A percentile compares a stretch with the other conserved stretches of the same genome.
Conservation (phyloP, 345 rosid genomes). For the Psidium guajava region DNA sequence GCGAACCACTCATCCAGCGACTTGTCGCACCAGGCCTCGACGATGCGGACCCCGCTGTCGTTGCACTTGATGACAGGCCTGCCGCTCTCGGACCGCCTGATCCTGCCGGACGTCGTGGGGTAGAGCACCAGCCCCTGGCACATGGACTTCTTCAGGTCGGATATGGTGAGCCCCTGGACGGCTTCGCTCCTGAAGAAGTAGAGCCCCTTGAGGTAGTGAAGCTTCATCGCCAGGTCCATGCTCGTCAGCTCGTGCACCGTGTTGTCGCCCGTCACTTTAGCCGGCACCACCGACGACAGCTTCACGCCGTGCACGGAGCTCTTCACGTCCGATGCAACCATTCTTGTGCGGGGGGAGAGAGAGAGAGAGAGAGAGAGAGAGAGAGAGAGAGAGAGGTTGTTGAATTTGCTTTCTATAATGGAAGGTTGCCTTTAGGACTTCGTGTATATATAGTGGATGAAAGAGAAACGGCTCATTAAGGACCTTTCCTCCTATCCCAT, state of each 20-base stretch:
- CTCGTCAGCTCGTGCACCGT: conserved; percentile 24
- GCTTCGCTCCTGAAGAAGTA: conserved; percentile 42
- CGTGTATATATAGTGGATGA: background rate
- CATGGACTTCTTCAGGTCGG: conserved; percentile 36
- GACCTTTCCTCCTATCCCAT: background rate
- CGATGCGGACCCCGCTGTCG: conserved; percentile 59
- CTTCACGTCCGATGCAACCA: background rate
- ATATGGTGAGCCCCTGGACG: conserved; percentile 17
- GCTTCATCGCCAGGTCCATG: conserved; percentile 69
- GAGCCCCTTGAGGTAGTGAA: conserved; percentile 54
- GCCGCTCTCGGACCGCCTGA: conserved; percentile 24
- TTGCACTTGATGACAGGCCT: conserved; percentile 64
- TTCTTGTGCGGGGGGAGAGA: background rate
- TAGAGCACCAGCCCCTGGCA: conserved; percentile 24
- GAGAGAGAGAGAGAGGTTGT: background rate
- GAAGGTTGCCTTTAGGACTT: background rate
- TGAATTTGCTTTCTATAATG: background rate
- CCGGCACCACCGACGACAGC: conserved; percentile 63
- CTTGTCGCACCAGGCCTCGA: conserved; percentile 35
- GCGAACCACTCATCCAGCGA: conserved; percentile 49
- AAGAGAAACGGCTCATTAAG: background rate
- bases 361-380: background rate
- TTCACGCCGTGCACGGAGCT: conserved; percentile 12
- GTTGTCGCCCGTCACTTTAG: conserved; percentile 24
- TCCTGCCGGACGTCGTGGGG: conserved; percentile 37